Conservation (phyloP, 73 alveolate species). For the Tetrahymena malaccensis region DNA sequence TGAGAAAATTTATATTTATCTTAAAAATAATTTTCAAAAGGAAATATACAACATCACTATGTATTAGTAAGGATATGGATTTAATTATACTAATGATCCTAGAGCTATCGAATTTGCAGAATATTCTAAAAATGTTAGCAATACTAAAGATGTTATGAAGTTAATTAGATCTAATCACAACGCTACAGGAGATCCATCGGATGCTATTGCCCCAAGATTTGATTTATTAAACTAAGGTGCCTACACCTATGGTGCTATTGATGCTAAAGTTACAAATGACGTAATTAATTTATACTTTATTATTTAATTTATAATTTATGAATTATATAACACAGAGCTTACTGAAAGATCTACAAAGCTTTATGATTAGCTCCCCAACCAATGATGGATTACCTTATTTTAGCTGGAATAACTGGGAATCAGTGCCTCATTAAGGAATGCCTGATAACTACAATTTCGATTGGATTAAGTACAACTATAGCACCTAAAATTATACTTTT, state of each 20-base stretch:
- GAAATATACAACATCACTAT: background rate
- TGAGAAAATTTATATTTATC: background rate
- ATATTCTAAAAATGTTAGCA: background rate
- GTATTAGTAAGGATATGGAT: background rate
- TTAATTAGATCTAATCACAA: background rate
- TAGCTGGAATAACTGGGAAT: background rate
- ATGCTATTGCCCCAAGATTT: conserved; percentile 27
- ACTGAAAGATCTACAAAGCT: background rate
- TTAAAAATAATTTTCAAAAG: background rate
- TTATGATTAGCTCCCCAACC: background rate
- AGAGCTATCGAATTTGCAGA: conserved; percentile 12
- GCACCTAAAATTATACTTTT: background rate
- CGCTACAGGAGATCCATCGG: background rate
- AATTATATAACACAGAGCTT: background rate
- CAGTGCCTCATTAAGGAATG: conserved; percentile 12
- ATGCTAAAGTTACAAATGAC: conserved; percentile 14
- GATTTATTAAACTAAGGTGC: conserved; percentile 1
- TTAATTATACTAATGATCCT: conserved; percentile 3
- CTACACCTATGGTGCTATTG: conserved; percentile 27
- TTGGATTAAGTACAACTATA: background rate
- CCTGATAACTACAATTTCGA: conserved; percentile 9
- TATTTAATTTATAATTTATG: background rate
- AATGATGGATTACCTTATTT: conserved; percentile 3
- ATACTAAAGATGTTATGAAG: background rate
- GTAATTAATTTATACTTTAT: background rate